Percentiles rank a stretch among this genome's conserved stretches.
Conservation (phyloP, 2,329 filamentous ascomycete species). For the Colletotrichum cereale region DNA sequence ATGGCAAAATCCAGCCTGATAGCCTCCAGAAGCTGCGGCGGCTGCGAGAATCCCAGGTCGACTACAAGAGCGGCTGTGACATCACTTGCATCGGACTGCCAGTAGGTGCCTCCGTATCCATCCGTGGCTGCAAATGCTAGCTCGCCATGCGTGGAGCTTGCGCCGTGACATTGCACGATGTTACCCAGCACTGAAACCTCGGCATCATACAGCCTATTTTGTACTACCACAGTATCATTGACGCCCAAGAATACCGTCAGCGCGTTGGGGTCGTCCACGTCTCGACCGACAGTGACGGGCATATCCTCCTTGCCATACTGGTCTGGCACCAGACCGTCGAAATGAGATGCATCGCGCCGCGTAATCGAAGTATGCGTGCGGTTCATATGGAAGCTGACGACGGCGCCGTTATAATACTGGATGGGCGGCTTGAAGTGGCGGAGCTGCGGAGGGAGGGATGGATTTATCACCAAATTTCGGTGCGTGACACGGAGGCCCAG, state of each 20-base stretch:
- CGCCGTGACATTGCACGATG: background rate
- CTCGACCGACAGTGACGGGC: constrained; percentile 21
- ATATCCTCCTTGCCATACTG: constrained; percentile 11
- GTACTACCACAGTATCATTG: background rate
- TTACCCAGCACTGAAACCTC: background rate
- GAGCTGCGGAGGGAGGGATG: constrained; percentile 70
- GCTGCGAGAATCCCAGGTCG: background rate
- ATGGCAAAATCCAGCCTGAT: background rate
- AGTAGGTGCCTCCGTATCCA: background rate
- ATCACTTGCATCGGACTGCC: background rate
- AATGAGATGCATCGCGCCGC: constrained; percentile 3
- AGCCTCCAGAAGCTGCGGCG: background rate
- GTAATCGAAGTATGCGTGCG: constrained; percentile 44
- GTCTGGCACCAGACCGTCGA: constrained; percentile 16
- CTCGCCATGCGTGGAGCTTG: background rate
- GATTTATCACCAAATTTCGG: constrained; percentile 72
- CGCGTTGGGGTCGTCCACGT: constrained; percentile 14
- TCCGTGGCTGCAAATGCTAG: background rate
- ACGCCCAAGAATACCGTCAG: constrained; percentile 8
- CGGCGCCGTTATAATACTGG: constrained; percentile 49
- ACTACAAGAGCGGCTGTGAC: background rate
- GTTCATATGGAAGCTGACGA: constrained; percentile 44
- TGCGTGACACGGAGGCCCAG: constrained; percentile 72
- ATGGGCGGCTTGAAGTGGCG: constrained; percentile 57
- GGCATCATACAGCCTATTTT: background rate